Conservation (phyloP, 2,329 filamentous ascomycete genomes). For the Cladosporium halotolerans region DNA sequence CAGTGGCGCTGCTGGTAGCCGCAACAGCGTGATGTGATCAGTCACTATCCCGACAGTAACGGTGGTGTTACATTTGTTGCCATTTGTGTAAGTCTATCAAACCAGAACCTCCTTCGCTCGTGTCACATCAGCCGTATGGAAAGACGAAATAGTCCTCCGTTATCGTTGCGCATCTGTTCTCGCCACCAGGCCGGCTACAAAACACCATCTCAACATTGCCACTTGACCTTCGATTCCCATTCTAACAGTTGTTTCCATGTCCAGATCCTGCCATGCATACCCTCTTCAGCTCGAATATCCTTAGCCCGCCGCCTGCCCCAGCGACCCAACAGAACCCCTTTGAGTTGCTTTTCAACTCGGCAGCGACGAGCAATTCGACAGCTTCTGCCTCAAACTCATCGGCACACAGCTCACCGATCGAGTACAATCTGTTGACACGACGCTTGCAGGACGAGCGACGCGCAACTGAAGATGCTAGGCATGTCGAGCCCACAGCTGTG, state of each 20-base stretch:
- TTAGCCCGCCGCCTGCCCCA: constrained; percentile 23
- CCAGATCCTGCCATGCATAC: constrained; percentile 26
- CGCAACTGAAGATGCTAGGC: constrained; percentile 2
- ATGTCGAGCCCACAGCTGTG: constrained; percentile 11
- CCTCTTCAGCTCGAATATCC: constrained; percentile 29
- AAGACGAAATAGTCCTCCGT: neutral
- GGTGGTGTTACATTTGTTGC: constrained; percentile 5
- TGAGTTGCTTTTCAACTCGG: constrained; percentile 22
- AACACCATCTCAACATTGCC: too few species aligned
- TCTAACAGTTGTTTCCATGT: neutral
- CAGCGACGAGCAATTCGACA: constrained; percentile 13
- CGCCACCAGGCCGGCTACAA: too few species aligned
- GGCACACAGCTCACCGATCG: constrained; percentile 21
- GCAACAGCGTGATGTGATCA: constrained; percentile 8
- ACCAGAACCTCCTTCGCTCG: constrained; percentile 4
- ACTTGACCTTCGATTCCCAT: neutral
- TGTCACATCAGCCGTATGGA: neutral
- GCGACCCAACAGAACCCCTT: constrained; percentile 24
- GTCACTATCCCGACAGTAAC: constrained; percentile 5
- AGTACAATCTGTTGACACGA: constrained; percentile 27
- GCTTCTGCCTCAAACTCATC: constrained; percentile 20
- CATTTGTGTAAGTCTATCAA: constrained; percentile 14
- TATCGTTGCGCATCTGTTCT: too few species aligned
- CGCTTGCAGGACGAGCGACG: constrained; percentile 22
- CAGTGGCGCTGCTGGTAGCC: constrained; percentile 11